Conservation (phyloP, 768 basidiomycete species). For the Leccinum subgranulosum region DNA sequence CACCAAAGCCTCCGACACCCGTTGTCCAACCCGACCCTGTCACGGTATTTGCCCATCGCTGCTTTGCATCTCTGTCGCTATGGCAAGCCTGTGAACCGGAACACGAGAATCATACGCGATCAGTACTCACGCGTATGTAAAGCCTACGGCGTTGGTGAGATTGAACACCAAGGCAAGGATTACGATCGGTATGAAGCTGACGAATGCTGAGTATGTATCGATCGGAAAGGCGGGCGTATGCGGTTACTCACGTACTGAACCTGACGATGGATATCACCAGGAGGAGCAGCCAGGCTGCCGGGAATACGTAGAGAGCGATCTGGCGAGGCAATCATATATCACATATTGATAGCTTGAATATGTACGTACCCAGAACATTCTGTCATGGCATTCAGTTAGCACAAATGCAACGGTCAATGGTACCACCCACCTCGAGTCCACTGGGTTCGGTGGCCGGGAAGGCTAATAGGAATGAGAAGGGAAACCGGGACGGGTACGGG, state of each 20-base stretch:
- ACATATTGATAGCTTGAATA: conserved; percentile 5
- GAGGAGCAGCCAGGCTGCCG: conserved; percentile 81
- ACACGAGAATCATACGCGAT: conserved; percentile 4
- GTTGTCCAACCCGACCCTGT: conserved; percentile 68
- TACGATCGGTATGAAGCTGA: conserved; percentile 92
- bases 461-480: conserved; percentile 48
- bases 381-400: conserved; percentile 30
- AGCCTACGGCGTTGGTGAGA: conserved; percentile 91
- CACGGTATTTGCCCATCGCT: conserved; percentile 80
- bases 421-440: conserved; percentile 73
- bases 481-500: background rate
- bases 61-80: conserved; percentile 91
- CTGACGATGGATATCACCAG: conserved; percentile 88
- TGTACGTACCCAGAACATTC: conserved; percentile 86
- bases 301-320: conserved; percentile 89
- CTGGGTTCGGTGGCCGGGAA: conserved; percentile 80
- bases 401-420: conserved; percentile 3
- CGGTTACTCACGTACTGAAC: conserved; percentile 70
- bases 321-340: conserved; percentile 29
- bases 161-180: conserved; percentile 95
- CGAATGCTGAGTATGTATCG: conserved; percentile 7
- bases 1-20: conserved; percentile 79
- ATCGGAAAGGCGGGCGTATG: conserved; percentile 4
- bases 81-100: conserved; percentile 8
- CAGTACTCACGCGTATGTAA: conserved; percentile 82